Evolutionary conservation across 495 filamentous ascomycete species (phyloP).

Genomic region (Achaetomiella virescens): DNA sequence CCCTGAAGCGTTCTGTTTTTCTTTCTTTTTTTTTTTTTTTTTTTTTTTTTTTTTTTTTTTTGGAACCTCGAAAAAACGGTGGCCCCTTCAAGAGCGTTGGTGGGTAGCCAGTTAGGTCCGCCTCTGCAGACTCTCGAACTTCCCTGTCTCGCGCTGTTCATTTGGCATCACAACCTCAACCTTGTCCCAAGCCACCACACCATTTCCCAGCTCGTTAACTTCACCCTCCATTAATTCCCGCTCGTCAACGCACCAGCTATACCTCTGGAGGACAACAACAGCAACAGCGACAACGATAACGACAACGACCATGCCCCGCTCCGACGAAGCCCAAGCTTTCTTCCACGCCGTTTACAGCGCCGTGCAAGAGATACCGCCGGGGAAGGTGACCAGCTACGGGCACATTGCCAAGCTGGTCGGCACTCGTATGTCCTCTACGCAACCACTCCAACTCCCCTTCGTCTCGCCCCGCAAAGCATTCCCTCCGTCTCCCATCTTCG

Average conservation of each 20-base stretch:
- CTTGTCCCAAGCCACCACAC: too few species aligned
- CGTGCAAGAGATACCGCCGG: slow-evolving; percentile 75
- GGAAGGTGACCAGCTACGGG: slow-evolving; percentile 81
- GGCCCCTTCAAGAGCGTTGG: too few species aligned
- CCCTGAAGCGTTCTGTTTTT: too few species aligned
- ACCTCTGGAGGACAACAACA: too few species aligned
- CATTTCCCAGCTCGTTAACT: too few species aligned
- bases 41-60: too few species aligned
- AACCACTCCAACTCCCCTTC: neutral
- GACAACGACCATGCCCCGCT: slow-evolving; percentile 53
- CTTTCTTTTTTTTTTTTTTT: too few species aligned
- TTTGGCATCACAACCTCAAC: too few species aligned
- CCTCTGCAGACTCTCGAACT: too few species aligned
- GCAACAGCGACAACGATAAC: neutral
- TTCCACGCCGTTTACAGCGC: slow-evolving; percentile 76
- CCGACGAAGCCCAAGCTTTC: slow-evolving; percentile 80
- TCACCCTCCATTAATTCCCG: neutral
- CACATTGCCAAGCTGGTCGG: slow-evolving; percentile 80
- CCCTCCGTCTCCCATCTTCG: neutral
- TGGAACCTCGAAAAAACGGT: too few species aligned
- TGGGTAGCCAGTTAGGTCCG: too few species aligned
- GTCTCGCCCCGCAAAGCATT: neutral
- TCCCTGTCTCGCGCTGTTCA: too few species aligned
- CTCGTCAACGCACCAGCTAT: neutral
- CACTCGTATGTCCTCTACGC: slow-evolving; percentile 54